These are phyloP conservation scores for Kandelia obovata DNA, from an alignment of 345 rosid genomes.

Conservation along the genomic window DNA sequence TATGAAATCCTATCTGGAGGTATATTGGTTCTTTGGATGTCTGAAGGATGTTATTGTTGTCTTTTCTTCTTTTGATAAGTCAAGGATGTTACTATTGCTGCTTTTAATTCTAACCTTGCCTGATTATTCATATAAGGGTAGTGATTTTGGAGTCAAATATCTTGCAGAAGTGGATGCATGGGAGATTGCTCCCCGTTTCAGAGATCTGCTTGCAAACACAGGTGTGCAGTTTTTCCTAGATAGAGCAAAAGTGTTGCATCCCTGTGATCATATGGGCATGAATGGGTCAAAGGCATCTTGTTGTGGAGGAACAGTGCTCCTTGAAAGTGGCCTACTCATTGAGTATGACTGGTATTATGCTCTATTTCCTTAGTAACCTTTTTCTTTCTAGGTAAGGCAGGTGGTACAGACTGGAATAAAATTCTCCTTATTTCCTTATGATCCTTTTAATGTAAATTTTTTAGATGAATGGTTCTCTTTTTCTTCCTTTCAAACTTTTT, in stretches of 20 bases:
- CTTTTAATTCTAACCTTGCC: not conserved
- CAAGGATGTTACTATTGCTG: not conserved
- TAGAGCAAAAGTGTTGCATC: conserved; percentile 66
- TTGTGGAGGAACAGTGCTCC: conserved; percentile 76
- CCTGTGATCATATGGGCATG: conserved; percentile 57
- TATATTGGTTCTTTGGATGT: conserved; percentile 21
- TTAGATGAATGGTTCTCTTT: too few species aligned
- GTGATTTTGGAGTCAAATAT: not conserved
- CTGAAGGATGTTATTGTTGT: not conserved
- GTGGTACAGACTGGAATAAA: too few species aligned
- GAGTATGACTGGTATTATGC: conserved; percentile 89
- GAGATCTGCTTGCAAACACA: conserved; percentile 74
- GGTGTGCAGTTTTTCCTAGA: conserved; percentile 70
- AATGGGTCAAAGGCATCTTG: conserved; percentile 43
- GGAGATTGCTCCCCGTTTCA: conserved; percentile 96
- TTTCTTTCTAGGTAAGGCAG: not conserved
- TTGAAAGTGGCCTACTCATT: conserved; percentile 70
- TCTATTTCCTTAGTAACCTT: conserved; percentile 9
- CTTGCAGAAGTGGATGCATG: conserved; percentile 88
- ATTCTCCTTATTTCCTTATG: too few species aligned
- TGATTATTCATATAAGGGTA: not conserved
- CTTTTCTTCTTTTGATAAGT: not conserved
- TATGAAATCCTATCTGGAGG: conserved; percentile 95
- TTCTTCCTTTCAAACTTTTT: too few species aligned
- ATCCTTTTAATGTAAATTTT: too few species aligned